Evolutionary conservation across 257 asterid species (phyloP).

Genomic region (Solanum chiquidenum): DNA sequence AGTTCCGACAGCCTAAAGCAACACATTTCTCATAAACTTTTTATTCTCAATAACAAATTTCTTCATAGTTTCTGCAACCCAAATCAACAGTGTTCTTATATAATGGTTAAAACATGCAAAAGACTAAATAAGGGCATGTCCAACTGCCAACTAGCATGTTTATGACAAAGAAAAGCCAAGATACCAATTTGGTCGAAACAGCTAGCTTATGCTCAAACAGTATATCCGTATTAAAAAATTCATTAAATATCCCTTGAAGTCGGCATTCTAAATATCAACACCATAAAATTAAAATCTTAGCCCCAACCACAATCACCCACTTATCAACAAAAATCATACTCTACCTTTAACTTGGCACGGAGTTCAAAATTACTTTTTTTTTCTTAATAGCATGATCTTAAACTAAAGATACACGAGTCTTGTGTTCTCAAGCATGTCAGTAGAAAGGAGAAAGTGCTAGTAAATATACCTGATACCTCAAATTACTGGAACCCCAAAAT

Average conservation of each 20-base stretch:
- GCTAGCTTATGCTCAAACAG: background rate
- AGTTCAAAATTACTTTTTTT: background rate
- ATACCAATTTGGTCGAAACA: background rate
- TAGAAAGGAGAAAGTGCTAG: no score
- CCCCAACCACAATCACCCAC: background rate
- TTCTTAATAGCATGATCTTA: accelerated
- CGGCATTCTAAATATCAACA: background rate
- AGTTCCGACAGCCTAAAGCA: background rate
- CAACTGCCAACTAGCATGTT: background rate
- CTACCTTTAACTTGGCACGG: background rate
- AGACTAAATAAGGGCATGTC: background rate
- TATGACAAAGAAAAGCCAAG: background rate
- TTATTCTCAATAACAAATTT: background rate
- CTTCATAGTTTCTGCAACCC: background rate
- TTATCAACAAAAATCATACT: background rate
- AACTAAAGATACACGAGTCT: background rate
- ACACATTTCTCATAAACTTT: background rate
- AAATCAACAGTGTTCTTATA: background rate
- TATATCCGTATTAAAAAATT: background rate
- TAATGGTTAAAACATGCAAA: background rate
- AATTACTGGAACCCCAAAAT: background rate
- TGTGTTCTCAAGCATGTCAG: no score
- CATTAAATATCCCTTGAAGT: background rate
- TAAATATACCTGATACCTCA: background rate
- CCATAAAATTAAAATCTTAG: background rate